Percentiles rank a stretch among this genome's conserved stretches.
Evolutionary conservation across 495 filamentous ascomycete species (phyloP).

Genomic region (Neurospora hispaniola): DNA sequence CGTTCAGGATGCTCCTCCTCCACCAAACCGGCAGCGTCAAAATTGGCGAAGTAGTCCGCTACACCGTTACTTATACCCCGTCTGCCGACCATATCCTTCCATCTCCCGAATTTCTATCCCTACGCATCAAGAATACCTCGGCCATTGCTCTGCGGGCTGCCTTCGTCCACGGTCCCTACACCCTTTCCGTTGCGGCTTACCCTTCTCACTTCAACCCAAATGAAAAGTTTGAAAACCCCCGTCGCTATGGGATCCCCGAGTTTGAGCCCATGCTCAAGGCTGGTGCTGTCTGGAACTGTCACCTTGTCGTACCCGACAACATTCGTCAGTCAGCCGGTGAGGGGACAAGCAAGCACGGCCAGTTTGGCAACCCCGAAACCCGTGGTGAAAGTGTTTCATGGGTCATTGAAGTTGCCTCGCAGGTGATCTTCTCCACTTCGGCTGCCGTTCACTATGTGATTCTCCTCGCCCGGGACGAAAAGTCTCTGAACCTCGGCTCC

Average conservation of each 20-base stretch:
- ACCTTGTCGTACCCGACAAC: conserved; percentile 62
- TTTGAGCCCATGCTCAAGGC: conserved; percentile 96
- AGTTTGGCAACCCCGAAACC: conserved; percentile 26
- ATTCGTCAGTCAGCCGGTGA: conserved; percentile 40
- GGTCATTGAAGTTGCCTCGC: conserved; percentile 84
- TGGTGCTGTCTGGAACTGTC: conserved; percentile 71
- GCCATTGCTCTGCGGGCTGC: conserved; percentile 84
- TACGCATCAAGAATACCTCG: conserved; percentile 86
- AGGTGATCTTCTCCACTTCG: conserved; percentile 81
- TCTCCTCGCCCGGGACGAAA: conserved; percentile 74
- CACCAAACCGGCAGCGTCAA: conserved; percentile 84
- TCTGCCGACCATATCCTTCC: conserved; percentile 77
- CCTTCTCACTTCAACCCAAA: conserved; percentile 73
- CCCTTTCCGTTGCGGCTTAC: conserved; percentile 73
- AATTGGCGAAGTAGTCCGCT: conserved; percentile 83
- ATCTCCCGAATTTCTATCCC: conserved; percentile 61
- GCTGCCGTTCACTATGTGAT: conserved; percentile 89
- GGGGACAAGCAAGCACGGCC: conserved; percentile 20
- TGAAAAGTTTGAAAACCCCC: conserved; percentile 50
- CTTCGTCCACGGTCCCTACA: conserved; percentile 94
- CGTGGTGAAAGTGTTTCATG: conserved; percentile 56
- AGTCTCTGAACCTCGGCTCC: conserved; percentile 58
- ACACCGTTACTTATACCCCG: conserved; percentile 91
- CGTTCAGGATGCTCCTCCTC: conserved; percentile 65
- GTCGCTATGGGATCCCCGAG: conserved; percentile 58